Evolutionary conservation across 495 filamentous ascomycete species (phyloP).

Genomic region (Penicillium crystallinum): DNA sequence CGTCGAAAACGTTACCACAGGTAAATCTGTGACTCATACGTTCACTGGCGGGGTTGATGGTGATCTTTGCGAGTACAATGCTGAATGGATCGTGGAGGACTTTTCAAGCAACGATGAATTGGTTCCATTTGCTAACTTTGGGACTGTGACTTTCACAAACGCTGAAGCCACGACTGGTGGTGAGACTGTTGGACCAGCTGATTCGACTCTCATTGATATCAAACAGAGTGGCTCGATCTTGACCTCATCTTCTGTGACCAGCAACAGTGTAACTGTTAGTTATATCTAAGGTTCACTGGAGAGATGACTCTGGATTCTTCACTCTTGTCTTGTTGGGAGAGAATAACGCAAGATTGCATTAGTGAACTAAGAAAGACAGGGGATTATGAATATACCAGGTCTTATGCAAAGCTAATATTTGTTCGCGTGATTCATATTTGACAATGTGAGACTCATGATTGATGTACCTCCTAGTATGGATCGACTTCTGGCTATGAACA

Average conservation of each 20-base stretch:
- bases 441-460: too few species aligned
- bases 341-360: too few species aligned
- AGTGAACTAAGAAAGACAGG: too few species aligned
- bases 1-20: constrained; percentile 44
- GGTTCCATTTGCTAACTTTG: constrained; percentile 4
- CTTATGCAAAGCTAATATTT: too few species aligned
- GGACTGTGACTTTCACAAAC: neutral
- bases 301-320: too few species aligned
- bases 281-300: too few species aligned
- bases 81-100: constrained; percentile 57
- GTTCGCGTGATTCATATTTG: too few species aligned
- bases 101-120: neutral
- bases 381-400: too few species aligned
- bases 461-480: too few species aligned
- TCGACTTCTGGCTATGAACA: too few species aligned
- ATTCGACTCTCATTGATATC: constrained; percentile 2
- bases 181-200: neutral
- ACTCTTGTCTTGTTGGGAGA: too few species aligned
- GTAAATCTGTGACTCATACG: constrained; percentile 39
- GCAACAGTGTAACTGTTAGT: too few species aligned
- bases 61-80: constrained; percentile 28
- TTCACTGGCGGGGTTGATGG: constrained; percentile 26
- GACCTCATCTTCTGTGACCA: neutral
- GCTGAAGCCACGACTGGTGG: neutral
- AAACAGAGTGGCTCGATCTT: neutral